Evolutionary conservation across 768 basidiomycete genomes (phyloP).

Genomic region (Tricholoma bakamatsutake): DNA sequence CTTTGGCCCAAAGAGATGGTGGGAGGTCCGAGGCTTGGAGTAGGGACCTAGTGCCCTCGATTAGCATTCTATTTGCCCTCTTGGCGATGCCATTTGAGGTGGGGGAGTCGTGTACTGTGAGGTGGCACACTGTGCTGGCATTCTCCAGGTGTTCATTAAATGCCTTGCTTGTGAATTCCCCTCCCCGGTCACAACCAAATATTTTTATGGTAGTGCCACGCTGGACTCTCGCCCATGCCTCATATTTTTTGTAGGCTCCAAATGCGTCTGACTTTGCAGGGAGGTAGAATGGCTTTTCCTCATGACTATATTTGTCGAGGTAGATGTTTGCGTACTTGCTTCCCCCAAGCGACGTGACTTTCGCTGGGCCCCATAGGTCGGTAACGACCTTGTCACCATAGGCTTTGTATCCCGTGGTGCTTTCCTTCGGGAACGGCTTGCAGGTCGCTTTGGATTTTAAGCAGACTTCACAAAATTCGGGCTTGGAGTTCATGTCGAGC

Average conservation of each 20-base stretch:
- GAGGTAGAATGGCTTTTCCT: no score
- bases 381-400: no score
- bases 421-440: no score
- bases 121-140: background rate
- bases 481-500: conserved; percentile 19
- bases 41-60: conserved; percentile 1
- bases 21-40: conserved; percentile 1
- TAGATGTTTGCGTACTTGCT: no score
- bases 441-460: no score
- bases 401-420: no score
- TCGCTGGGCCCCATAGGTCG: no score
- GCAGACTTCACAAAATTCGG: no score
- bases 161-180: background rate
- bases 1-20: conserved; percentile 7
- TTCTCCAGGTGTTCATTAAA: background rate
- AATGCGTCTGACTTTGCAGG: no score
- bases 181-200: background rate
- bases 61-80: background rate
- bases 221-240: background rate
- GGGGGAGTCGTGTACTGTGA: background rate
- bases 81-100: conserved; percentile 5
- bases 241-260: background rate
- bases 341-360: no score
- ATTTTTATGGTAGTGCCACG: background rate
- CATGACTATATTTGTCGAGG: no score